Evolutionary conservation across 257 asterid genomes (phyloP).

Genomic region (Solanum ahanhuiri): DNA sequence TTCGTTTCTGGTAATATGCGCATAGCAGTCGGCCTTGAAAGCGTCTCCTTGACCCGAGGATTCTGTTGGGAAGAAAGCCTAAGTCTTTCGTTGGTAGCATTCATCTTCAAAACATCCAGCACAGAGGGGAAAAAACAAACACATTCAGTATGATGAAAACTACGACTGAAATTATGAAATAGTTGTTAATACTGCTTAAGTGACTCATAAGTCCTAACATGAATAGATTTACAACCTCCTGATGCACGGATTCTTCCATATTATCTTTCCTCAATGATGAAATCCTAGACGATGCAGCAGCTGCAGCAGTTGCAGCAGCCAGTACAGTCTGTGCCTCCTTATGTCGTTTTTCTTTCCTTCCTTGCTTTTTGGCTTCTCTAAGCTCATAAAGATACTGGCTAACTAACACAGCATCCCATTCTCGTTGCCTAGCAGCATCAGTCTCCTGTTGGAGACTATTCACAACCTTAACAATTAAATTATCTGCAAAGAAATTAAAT

Average conservation of each 20-base stretch:
- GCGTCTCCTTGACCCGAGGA: conserved; percentile 55
- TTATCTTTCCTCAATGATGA: conserved; percentile 78
- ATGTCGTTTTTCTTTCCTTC: conserved; percentile 89
- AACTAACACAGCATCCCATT: conserved; percentile 82
- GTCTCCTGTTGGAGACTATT: conserved; percentile 64
- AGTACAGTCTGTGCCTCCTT: conserved; percentile 92
- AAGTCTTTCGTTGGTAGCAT: conserved; percentile 31
- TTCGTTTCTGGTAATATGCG: conserved; percentile 38
- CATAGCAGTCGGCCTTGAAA: conserved; percentile 40
- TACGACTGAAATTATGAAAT: not conserved
- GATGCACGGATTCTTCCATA: conserved; percentile 52
- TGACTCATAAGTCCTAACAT: not conserved
- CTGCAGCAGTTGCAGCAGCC: conserved; percentile 99
- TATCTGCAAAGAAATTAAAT: conserved; percentile 42
- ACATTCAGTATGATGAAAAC: not conserved
- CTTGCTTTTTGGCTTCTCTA: conserved; percentile 86
- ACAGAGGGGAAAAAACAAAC: not conserved
- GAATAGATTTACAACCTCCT: conserved; percentile 37
- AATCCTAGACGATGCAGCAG: conserved; percentile 85
- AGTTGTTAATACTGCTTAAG: not conserved
- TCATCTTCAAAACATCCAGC: conserved; percentile 44
- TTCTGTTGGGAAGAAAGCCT: conserved; percentile 40
- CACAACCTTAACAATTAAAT: conserved; percentile 55
- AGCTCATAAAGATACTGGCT: conserved; percentile 68
- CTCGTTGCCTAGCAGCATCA: conserved; percentile 48